phyloP scores from a whole-genome alignment of 1,284 basidiomycete species.

The Anthracocystis panici-leucophaei region DNA sequence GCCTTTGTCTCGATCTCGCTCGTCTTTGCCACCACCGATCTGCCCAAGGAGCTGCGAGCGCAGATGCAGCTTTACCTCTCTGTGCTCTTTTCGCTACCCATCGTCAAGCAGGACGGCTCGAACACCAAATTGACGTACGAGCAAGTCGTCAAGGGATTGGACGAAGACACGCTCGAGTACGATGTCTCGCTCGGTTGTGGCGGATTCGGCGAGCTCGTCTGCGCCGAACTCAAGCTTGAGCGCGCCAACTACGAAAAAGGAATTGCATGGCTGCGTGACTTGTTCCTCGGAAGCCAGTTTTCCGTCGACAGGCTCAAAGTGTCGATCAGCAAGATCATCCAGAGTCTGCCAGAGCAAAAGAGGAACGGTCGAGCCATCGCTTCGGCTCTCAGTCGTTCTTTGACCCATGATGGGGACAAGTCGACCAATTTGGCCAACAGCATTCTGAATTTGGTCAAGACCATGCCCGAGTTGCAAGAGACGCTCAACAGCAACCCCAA shows the following conservation, averaged over 20 bases:
- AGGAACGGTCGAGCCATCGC: slow-evolving; percentile 87
- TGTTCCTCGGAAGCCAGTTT: slow-evolving; percentile 86
- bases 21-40: slow-evolving; percentile 74
- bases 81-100: slow-evolving; percentile 89
- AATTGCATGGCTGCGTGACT: slow-evolving; percentile 87
- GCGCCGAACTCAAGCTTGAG: slow-evolving; percentile 81
- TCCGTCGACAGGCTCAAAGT: slow-evolving; percentile 88
- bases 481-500: slow-evolving; percentile 72
- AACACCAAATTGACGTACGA: slow-evolving; percentile 78
- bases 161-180: slow-evolving; percentile 91
- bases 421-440: slow-evolving; percentile 81
- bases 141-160: slow-evolving; percentile 88
- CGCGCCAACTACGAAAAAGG: slow-evolving; percentile 82
- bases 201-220: slow-evolving; percentile 79
- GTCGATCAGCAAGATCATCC: slow-evolving; percentile 87
- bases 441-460: slow-evolving; percentile 81
- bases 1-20: slow-evolving; percentile 83
- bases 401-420: slow-evolving; percentile 77
- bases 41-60: slow-evolving; percentile 61
- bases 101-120: slow-evolving; percentile 80
- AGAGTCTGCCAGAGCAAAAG: slow-evolving; percentile 92
- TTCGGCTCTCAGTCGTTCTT: slow-evolving; percentile 78
- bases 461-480: slow-evolving; percentile 81
- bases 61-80: slow-evolving; percentile 87
- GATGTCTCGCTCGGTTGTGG: slow-evolving; percentile 79